A percentile compares a stretch with the other conserved stretches of the same genome.
Conservation (phyloP, 495 filamentous ascomycete genomes). For the Penicillium simplicissimum region DNA sequence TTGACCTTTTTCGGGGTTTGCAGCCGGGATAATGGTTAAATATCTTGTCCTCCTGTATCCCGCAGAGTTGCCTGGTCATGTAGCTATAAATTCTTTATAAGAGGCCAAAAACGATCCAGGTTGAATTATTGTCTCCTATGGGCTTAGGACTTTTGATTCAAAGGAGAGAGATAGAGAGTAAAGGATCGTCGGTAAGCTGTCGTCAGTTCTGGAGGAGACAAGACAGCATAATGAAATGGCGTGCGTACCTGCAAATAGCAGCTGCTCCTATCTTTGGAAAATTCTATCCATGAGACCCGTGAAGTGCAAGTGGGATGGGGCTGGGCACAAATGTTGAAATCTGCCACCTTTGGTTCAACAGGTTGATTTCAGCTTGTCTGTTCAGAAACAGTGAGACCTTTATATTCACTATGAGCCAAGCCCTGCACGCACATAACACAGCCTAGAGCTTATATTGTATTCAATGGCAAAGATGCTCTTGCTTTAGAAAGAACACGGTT, state of each 20-base stretch:
- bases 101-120: background rate
- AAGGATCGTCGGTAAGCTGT: background rate
- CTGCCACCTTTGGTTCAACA: background rate
- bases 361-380: background rate
- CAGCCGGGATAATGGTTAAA: background rate
- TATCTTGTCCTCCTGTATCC: background rate
- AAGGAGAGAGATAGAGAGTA: background rate
- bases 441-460: background rate
- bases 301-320: background rate
- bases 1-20: background rate
- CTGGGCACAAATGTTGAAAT: background rate
- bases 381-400: background rate
- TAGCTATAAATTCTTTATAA: background rate
- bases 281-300: background rate
- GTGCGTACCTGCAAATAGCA: background rate
- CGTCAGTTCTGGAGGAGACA: background rate
- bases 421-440: background rate
- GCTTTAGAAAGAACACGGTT: background rate
- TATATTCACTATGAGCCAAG: background rate
- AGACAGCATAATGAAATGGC: background rate
- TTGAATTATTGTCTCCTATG: background rate
- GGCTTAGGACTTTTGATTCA: background rate
- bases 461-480: background rate
- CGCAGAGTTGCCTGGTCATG: background rate
- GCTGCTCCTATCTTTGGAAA: background rate